Percentiles rank a stretch among this genome's conserved stretches.
Conservation (phyloP, 371 early-diverging fungal species). For the Quaeritorhiza haematococci region DNA sequence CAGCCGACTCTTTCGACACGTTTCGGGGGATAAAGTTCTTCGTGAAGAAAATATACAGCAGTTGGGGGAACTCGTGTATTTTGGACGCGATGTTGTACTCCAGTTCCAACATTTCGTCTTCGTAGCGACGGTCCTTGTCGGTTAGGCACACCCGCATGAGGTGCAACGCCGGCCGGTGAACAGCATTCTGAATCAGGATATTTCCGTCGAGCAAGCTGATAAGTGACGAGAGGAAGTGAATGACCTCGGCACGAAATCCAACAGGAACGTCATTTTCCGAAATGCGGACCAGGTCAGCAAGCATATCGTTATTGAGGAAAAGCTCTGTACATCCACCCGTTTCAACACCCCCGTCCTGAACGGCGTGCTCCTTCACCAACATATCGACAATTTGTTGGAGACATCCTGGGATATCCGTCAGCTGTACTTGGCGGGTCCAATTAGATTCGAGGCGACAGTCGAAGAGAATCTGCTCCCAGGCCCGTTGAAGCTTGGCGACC, state of each 20-base stretch:
- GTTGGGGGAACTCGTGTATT: conserved; percentile 81
- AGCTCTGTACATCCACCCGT: conserved; percentile 87
- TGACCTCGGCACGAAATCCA: conserved; percentile 81
- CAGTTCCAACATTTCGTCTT: conserved; percentile 76
- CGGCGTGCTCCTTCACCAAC: conserved; percentile 81
- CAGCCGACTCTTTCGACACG: conserved; percentile 11
- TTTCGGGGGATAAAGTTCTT: conserved; percentile 50
- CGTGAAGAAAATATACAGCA: conserved; percentile 86
- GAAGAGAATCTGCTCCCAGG: conserved; percentile 9
- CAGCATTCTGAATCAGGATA: conserved; percentile 82
- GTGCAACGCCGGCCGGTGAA: conserved; percentile 81
- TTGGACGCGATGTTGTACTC: conserved; percentile 82
- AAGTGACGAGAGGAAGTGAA: conserved; percentile 75
- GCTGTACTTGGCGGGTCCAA: conserved; percentile 48
- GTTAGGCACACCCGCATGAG: conserved; percentile 67
- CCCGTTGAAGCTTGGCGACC: conserved; percentile 11
- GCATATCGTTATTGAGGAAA: conserved; percentile 75
- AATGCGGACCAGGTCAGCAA: conserved; percentile 71
- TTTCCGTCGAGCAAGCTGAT: conserved; percentile 80
- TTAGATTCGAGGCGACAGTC: conserved; percentile 6
- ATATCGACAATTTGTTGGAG: conserved; percentile 83
- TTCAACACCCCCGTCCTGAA: conserved; percentile 23
- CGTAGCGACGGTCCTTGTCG: conserved; percentile 57
- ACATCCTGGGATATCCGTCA: conserved; percentile 73
- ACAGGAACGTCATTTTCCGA: conserved; percentile 77